A percentile compares a stretch with the other conserved stretches of the same genome.
Conservation (phyloP, 2,329 filamentous ascomycete genomes). For the Lasiodiplodia theobromae region DNA sequence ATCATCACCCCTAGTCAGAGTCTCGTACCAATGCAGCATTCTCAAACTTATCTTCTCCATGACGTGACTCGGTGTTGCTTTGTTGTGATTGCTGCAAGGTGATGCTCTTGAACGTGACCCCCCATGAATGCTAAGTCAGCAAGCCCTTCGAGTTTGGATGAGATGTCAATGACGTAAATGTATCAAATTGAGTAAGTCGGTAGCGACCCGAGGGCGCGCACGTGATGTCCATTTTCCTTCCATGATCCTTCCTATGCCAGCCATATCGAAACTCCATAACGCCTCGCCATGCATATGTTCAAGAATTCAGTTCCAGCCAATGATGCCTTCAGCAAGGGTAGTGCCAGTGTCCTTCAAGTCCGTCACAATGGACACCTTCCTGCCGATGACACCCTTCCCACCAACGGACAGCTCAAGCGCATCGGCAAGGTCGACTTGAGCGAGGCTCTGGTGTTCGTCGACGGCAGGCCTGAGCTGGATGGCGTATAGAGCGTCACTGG, state of each 20-base stretch:
- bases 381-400: slow-evolving; percentile 24
- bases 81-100: background rate
- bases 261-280: background rate
- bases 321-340: slow-evolving; percentile 26
- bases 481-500: slow-evolving; percentile 24
- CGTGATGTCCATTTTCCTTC: background rate
- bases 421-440: slow-evolving; percentile 19
- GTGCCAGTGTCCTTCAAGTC: slow-evolving; percentile 7
- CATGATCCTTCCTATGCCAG: background rate
- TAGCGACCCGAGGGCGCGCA: too few relatives aligned
- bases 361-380: slow-evolving; percentile 25
- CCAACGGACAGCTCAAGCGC: slow-evolving; percentile 22
- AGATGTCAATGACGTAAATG: too few relatives aligned
- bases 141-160: too few relatives aligned
- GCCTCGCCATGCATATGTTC: background rate
- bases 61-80: background rate
- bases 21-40: background rate
- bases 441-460: slow-evolving; percentile 21
- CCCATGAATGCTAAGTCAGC: too few relatives aligned
- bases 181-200: too few relatives aligned
- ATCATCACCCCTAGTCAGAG: background rate
- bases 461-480: slow-evolving; percentile 22
- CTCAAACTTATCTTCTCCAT: background rate
- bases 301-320: slow-evolving; percentile 28
- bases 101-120: background rate